Base-by-base conservation (phyloP, 2,329 filamentous ascomycete genomes). In the Xylaria sp. region DNA sequence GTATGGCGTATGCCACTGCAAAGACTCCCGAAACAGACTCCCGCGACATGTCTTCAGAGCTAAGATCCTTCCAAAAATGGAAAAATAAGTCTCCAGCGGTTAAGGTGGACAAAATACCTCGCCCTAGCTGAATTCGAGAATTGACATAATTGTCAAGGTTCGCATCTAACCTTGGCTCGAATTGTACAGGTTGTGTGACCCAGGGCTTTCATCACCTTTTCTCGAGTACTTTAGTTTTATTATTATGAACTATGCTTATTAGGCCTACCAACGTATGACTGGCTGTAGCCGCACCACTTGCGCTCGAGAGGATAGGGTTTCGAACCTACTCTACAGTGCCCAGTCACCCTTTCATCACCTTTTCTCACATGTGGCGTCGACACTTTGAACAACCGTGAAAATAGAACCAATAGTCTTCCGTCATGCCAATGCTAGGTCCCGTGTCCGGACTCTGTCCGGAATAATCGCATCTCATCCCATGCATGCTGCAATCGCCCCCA, bases 341-440 rank as follows among this genome's bases (percentile, higher is more conserved):
- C n/a, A n/a, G n/a, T n/a, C n/a, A n/a, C n/a, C n/a, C n/a, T n/a
- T n/a, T n/a, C n/a, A n/a, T n/a, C n/a, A n/a, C n/a, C n/a, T n/a
- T n/a, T n/a, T n/a, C n/a, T n/a, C n/a, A n/a, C n/a, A n/a, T n/a
- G n/a, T n/a, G n/a, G n/a, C n/a, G n/a, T n/a, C n/a, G n/a, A n/a
- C n/a, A n/a, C n/a, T n/a, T n/a, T n/a, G n/a, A n/a, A n/a, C n/a
- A n/a, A 1, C 88, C 89, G 15, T 79, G 86, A 76, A 92, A 92
- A 74, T 91, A 88, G 59, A 87, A 76, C 81, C 84, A 89, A 69
- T 85, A 83, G 75, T 90, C 92, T 67, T 87, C 88, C 76, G 87
- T 77, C 0, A 77, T 68, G 52, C 85, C 89, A 72, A 25, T 91
- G 88, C 67, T 78, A 80, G 38, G 83, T 82, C 0, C 82, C 82